These are phyloP conservation scores for Amesomyces nigricolor DNA, from an alignment of 2,329 filamentous ascomycete genomes.

Conservation along the genomic window DNA sequence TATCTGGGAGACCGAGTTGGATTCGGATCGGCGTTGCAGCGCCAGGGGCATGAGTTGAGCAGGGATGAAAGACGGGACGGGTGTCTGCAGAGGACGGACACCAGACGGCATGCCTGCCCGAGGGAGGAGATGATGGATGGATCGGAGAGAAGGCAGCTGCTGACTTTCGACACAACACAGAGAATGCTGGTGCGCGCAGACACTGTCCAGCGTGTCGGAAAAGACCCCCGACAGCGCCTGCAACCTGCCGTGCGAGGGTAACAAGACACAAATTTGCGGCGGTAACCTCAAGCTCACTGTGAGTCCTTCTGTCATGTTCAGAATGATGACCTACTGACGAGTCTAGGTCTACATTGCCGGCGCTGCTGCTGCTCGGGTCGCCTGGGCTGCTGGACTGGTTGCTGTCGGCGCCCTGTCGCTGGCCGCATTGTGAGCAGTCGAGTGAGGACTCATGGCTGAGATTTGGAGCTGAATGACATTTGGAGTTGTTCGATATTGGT, in stretches of 20 bases:
- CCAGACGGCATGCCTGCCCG: no score
- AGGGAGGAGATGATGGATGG: no score
- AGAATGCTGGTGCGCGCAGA: conserved; percentile 56
- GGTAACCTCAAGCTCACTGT: conserved; percentile 46
- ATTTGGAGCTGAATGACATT: not conserved
- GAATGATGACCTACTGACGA: not conserved
- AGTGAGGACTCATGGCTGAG: not conserved
- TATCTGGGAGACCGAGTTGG: no score
- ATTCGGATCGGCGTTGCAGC: no score
- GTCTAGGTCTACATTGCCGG: conserved; percentile 14
- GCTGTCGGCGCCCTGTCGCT: conserved; percentile 6
- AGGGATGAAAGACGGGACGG: no score
- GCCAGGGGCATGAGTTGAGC: no score
- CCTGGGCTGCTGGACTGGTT: conserved; percentile 5
- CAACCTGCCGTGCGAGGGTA: conserved; percentile 49
- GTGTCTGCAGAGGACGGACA: no score
- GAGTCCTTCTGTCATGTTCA: conserved; percentile 11
- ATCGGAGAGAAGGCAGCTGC: no score
- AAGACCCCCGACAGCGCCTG: conserved; percentile 45
- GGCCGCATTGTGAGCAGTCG: not conserved
- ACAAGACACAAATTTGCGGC: conserved; percentile 48
- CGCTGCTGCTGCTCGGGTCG: conserved; percentile 4
- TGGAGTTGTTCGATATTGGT: not conserved
- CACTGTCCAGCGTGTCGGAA: conserved; percentile 42
- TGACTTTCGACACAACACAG: no score